Percentiles rank a stretch among this genome's conserved stretches.
Evolutionary conservation across 768 basidiomycete genomes (phyloP).

Genomic region (Tephrocybe rancida): DNA sequence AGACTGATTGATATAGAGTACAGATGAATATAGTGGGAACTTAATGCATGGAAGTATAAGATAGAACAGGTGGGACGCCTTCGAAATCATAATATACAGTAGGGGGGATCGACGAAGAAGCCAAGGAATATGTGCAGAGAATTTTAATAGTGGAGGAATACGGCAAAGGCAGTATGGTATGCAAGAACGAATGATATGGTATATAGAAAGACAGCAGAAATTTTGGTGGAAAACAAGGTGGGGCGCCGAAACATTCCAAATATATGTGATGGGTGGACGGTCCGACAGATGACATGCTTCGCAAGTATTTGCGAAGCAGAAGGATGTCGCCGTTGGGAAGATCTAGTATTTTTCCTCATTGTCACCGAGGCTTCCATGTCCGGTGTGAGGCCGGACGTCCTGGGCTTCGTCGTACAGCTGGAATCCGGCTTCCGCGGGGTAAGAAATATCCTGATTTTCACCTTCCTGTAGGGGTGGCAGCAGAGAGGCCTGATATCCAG

Average conservation of each 20-base stretch:
- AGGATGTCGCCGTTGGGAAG: neutral
- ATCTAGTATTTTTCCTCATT: constrained; percentile 32
- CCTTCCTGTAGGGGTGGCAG: constrained; percentile 32
- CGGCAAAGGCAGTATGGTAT: constrained; percentile 16
- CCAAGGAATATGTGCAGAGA: constrained; percentile 19
- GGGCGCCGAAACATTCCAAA: constrained; percentile 8
- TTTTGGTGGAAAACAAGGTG: constrained; percentile 1
- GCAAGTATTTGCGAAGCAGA: neutral
- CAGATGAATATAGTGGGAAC: constrained; percentile 8
- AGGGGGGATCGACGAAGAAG: constrained; percentile 1
- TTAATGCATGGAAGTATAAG: constrained; percentile 11
- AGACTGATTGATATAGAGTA: constrained; percentile 11
- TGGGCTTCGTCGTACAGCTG: constrained; percentile 43
- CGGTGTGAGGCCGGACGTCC: constrained; percentile 41
- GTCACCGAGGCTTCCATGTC: constrained; percentile 37
- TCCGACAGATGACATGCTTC: constrained; percentile 5
- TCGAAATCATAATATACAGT: constrained; percentile 12
- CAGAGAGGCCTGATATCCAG: constrained; percentile 54
- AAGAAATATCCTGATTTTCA: constrained; percentile 20
- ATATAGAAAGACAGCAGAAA: too few species aligned
- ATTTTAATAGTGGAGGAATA: constrained; percentile 13
- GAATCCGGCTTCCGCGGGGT: constrained; percentile 29
- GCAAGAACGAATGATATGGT: neutral
- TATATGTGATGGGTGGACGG: neutral
- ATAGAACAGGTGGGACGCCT: constrained; percentile 3